Base-by-base conservation (phyloP, 352 stramenopile genomes). In the Phytopythium sindhum region DNA sequence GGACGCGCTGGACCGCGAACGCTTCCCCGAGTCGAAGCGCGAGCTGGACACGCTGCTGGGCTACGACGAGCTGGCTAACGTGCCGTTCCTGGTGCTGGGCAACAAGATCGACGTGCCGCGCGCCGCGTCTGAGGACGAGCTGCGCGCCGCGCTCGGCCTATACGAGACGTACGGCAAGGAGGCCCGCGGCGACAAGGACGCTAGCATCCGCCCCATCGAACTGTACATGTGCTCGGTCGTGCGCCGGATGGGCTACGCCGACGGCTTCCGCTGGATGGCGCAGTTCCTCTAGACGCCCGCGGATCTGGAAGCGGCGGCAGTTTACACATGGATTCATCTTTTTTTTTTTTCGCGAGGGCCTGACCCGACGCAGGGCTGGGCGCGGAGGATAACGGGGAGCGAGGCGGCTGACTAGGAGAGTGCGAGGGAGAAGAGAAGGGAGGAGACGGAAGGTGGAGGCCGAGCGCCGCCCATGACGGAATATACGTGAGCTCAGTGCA, bases 161-260 rank as follows among this genome's bases (percentile, higher is more conserved):
- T 95, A 98, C 68, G 97, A 99, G 74, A 99, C 98, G 17, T 99
- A 98, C 81, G 98, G 98, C 71, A 99, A 99, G 82, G 97, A 99
- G 57, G 82, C 88, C 57, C 84, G 88, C 57, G 88, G 88, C 28
- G 89, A 98, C 77, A 87, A 88, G 57, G 87, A 97, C 69, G 79
- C 81, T 41, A 95, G 83, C 77, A 96, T 97, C 60, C 91, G 93
- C 70, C 93, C 95, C 35, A 99, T 99, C 66, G 98, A 99, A 75
- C 84, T 99, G 47, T 99, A 99, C 89, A 99, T 99, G 98, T 99
- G 97, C 76, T 99, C 96, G 63, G 98, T 99, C 31, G 95, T 99
- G 66, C 91, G 96, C 84, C 91, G 95, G 88, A 99, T 99, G 95
- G 97, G 97, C 53, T 99, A 99, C 75, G 95, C 97, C 48, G 97